These are phyloP conservation scores for Cryptococcus floricola DNA, from an alignment of 1,284 basidiomycete species.

Conservation along the genomic window DNA sequence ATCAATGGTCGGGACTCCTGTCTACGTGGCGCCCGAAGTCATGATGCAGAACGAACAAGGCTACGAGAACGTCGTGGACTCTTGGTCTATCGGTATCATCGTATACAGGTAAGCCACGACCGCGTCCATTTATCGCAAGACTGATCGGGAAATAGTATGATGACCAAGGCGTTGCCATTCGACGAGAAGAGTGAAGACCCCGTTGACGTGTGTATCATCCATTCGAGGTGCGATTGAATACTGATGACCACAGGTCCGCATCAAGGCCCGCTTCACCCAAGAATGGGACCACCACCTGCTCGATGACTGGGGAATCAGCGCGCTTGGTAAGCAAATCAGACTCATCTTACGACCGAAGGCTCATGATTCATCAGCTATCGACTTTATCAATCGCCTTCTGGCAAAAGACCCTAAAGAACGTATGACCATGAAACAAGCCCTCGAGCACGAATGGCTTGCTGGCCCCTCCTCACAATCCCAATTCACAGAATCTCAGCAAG, in stretches of 20 bases:
- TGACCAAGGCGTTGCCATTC: conserved; percentile 46
- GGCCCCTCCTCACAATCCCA: conserved; percentile 32
- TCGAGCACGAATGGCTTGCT: conserved; percentile 64
- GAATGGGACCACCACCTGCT: conserved; percentile 62
- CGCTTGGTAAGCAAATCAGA: conserved; percentile 41
- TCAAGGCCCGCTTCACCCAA: conserved; percentile 58
- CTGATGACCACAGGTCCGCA: conserved; percentile 46
- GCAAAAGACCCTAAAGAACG: conserved; percentile 56
- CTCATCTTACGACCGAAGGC: not conserved
- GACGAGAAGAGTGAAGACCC: conserved; percentile 48
- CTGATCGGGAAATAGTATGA: conserved; percentile 35
- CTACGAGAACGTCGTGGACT: conserved; percentile 79
- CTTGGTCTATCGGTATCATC: conserved; percentile 90
- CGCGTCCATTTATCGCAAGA: not conserved
- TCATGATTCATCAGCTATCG: conserved; percentile 44
- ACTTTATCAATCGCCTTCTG: conserved; percentile 56
- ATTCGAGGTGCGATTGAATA: not conserved
- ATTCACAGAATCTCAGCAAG: conserved; percentile 22
- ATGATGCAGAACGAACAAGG: conserved; percentile 66
- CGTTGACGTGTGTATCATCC: conserved; percentile 27
- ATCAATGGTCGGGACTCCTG: conserved; percentile 50
- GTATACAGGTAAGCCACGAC: conserved; percentile 66
- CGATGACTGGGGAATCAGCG: conserved; percentile 44
- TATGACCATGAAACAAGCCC: conserved; percentile 58
- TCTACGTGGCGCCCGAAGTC: conserved; percentile 55